Conservation (phyloP, 202 grass and related monocot genomes). For the Panicum hallii region DNA sequence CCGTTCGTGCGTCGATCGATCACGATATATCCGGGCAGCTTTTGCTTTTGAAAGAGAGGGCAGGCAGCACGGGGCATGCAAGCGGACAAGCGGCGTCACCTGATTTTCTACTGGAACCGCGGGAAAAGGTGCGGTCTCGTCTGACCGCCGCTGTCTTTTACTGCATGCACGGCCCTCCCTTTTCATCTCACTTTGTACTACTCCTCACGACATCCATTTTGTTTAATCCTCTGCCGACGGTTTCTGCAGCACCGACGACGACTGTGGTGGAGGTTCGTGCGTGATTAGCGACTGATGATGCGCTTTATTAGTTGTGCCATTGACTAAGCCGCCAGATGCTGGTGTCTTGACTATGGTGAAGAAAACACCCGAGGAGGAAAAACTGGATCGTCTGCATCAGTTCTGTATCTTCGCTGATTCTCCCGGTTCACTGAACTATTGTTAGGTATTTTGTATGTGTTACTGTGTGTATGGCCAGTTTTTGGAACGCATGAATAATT, state of each 20-base stretch:
- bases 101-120: slow-evolving; percentile 23
- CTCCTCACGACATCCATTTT: background rate
- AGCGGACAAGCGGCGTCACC: slow-evolving; percentile 18
- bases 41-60: background rate
- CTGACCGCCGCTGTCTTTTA: slow-evolving; percentile 29
- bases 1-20: background rate
- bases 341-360: background rate
- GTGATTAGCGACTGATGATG: background rate
- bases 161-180: background rate
- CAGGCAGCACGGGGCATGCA: background rate
- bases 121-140: background rate
- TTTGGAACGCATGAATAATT: background rate
- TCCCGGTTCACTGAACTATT: background rate
- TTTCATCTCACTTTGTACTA: background rate
- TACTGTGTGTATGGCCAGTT: background rate
- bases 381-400: background rate
- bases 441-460: no score
- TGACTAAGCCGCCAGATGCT: background rate
- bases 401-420: slow-evolving; percentile 5
- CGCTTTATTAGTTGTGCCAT: background rate
- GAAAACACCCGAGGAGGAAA: background rate
- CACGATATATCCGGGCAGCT: slow-evolving; percentile 1
- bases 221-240: background rate
- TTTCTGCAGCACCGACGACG: background rate
- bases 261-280: background rate